Percentiles rank a stretch among this genome's conserved stretches.
These are phyloP conservation scores for Lentinula aciculospora DNA, from an alignment of 768 basidiomycete species.

Conservation along the genomic window DNA sequence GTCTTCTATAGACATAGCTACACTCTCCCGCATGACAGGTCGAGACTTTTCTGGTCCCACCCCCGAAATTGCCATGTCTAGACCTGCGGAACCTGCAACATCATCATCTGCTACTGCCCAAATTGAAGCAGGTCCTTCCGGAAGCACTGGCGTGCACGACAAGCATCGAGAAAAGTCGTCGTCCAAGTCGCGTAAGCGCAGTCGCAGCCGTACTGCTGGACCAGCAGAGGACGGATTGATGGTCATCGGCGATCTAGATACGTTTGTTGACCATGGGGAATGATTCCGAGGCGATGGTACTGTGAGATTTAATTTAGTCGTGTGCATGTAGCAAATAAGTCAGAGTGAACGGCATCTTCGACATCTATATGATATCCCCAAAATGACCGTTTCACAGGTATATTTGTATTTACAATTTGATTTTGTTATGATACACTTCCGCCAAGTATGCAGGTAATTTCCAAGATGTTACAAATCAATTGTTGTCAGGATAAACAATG, in stretches of 20 bases:
- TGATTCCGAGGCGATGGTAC: not conserved
- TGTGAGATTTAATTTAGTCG: too few species aligned
- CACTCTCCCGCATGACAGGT: slow-evolving; percentile 74
- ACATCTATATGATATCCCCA: too few species aligned
- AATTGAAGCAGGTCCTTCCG: not conserved
- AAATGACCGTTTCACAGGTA: too few species aligned
- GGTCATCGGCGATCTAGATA: slow-evolving; percentile 17
- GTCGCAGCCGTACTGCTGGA: slow-evolving; percentile 15
- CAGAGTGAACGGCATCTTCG: too few species aligned
- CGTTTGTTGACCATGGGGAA: slow-evolving; percentile 5
- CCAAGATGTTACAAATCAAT: too few species aligned
- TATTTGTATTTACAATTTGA: too few species aligned
- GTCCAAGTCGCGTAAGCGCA: slow-evolving; percentile 15
- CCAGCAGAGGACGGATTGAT: slow-evolving; percentile 16
- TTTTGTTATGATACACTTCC: too few species aligned
- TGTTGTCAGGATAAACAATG: too few species aligned
- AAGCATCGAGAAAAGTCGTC: not conserved
- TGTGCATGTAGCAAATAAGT: not conserved
- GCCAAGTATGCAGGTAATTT: too few species aligned
- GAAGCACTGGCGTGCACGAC: slow-evolving; percentile 1
- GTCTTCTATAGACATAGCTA: slow-evolving; percentile 54
- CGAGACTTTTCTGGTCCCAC: slow-evolving; percentile 82
- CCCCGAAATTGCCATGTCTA: slow-evolving; percentile 53
- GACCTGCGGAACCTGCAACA: slow-evolving; percentile 21
- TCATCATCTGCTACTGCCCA: not conserved